Conservation (phyloP, 805 yeast species). For the Alloascoidea africana region DNA sequence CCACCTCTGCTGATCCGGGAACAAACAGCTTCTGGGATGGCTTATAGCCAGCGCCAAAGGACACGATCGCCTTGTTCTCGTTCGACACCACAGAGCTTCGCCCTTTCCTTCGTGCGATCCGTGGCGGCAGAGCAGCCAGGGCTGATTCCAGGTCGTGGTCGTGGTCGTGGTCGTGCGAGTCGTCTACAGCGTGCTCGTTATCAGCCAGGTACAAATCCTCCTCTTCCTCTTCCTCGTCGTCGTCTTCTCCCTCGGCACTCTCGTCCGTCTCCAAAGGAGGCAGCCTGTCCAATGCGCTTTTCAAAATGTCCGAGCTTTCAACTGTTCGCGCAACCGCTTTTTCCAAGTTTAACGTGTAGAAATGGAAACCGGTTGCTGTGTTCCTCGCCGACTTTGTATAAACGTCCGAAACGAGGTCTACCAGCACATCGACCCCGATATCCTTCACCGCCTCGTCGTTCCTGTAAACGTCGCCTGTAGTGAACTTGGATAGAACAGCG, state of each 20-base stretch:
- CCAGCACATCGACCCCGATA: slow-evolving; percentile 64
- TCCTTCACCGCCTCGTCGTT: slow-evolving; percentile 75
- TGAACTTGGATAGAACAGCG: slow-evolving; percentile 34
- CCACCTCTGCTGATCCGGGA: not conserved
- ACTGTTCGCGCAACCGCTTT: slow-evolving; percentile 82
- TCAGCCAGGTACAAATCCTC: too few species aligned
- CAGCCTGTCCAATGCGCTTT: slow-evolving; percentile 12
- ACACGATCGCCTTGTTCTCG: slow-evolving; percentile 16
- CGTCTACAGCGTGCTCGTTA: too few species aligned
- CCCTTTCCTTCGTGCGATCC: too few species aligned
- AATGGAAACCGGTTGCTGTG: slow-evolving; percentile 75
- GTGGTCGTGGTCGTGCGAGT: too few species aligned
- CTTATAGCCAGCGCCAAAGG: slow-evolving; percentile 8
- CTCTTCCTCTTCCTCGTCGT: slow-evolving; percentile 9
- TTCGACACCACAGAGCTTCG: slow-evolving; percentile 11
- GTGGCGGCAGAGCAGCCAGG: too few species aligned
- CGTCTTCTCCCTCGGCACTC: slow-evolving; percentile 21
- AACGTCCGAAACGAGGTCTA: slow-evolving; percentile 45
- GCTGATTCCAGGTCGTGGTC: too few species aligned
- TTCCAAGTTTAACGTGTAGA: slow-evolving; percentile 85
- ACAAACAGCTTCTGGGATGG: not conserved
- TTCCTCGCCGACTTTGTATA: slow-evolving; percentile 34
- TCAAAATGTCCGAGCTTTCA: slow-evolving; percentile 40
- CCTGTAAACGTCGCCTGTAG: slow-evolving; percentile 39
- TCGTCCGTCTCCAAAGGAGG: slow-evolving; percentile 17